These are phyloP conservation scores for Chenopodium album DNA, from an alignment of 148 eudicot genomes.

Conservation along the genomic window DNA sequence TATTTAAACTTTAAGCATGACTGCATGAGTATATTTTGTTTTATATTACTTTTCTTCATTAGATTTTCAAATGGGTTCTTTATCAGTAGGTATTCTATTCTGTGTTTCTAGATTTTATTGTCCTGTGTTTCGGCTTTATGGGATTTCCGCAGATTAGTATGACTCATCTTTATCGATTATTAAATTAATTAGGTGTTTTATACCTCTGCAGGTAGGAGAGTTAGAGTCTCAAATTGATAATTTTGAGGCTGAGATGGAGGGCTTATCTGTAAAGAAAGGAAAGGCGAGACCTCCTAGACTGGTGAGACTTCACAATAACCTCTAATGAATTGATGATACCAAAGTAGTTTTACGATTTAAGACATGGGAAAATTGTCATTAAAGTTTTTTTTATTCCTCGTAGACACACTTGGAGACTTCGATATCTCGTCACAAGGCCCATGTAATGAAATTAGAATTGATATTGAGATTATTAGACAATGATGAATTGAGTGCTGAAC, in stretches of 20 bases:
- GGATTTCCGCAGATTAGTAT: not conserved
- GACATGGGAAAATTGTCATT: not conserved
- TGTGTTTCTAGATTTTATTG: not conserved
- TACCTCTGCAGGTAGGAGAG: constrained; percentile 69
- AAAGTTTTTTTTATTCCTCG: constrained; percentile 15
- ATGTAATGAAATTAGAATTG: constrained; percentile 88
- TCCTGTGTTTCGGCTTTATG: not conserved
- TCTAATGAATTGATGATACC: constrained; percentile 13
- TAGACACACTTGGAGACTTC: constrained; percentile 95
- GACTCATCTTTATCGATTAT: not conserved
- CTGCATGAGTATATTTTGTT: not conserved
- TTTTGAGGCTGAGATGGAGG: constrained; percentile 99
- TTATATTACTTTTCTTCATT: too few species aligned
- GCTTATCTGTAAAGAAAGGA: constrained; percentile 92
- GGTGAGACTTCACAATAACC: constrained; percentile 43
- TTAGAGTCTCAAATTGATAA: constrained; percentile 91
- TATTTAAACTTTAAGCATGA: not conserved
- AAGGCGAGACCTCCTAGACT: constrained; percentile 99
- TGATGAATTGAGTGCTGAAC: constrained; percentile 94
- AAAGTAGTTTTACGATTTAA: not conserved
- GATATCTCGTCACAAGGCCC: constrained; percentile 93
- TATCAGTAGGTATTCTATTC: not conserved
- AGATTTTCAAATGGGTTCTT: not conserved
- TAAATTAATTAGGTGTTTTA: not conserved
- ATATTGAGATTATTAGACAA: constrained; percentile 88